Base-by-base conservation (phyloP, 1,284 basidiomycete species). In the Mycena citricolor region DNA sequence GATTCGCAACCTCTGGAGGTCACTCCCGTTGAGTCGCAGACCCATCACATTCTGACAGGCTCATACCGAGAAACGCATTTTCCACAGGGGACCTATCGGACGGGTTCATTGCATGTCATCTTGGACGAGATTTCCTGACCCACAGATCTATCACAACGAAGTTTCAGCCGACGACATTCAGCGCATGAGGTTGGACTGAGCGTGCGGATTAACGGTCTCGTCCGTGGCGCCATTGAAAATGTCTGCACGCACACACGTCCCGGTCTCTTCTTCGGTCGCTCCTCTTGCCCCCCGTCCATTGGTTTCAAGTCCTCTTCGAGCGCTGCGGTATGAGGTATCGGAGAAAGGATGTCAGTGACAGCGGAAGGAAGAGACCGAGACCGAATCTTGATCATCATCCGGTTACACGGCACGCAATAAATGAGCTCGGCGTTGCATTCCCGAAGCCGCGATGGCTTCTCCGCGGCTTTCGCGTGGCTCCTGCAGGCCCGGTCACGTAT, bases 121-220 rank as follows among this genome's bases (percentile, higher is more conserved):
- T 28, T 42, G 14, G 7, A 20, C 23, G 19, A 19, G n/a, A 39
- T 24, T 24, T 14, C 30, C 21, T 29, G 30, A 43, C 60, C 21
- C 54, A 81, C 83, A 63, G 80, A 79, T 55, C 80, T 76, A 60
- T 87, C 84, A 57, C 85, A 88, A 32, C 77, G 73, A 46, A 88
- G 66, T 61, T 88, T 89, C 42, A 88, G 68, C 43, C 86, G 68
- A 51, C 84, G 70, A 61, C 83, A 87, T 65, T 87, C 83, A 5
- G 83, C 82, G 57, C 84, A 86, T 14, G 81, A 80, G 8, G 84
- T 83, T 5, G 83, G 80, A 23, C 52, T 54, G 36, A 4, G 21
- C 25, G 8, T n/a, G 28, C 19, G 21, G 20, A 14, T 16, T 31
- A 31, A 16, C 25, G 14, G 23, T 10, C 17, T 13, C 31, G 41